A percentile compares a stretch with the other conserved stretches of the same genome.
Evolutionary conservation across 371 early-diverging fungal species (phyloP).

Genomic region (Massospora cicadina): DNA sequence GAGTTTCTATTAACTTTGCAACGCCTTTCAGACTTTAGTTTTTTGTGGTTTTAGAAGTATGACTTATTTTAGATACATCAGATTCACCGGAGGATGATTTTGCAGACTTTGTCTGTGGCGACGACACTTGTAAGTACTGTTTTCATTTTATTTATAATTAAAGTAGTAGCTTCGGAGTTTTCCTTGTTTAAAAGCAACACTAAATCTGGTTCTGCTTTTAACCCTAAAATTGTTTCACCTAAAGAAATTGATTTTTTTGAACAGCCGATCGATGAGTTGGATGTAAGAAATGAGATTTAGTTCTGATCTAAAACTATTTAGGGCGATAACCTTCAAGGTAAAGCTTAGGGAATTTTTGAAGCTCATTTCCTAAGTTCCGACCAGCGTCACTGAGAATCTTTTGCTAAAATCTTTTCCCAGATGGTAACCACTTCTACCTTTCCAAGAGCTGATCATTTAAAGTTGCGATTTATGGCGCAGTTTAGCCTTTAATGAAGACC

Average conservation of each 20-base stretch:
- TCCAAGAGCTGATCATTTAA: background rate
- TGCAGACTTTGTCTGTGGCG: background rate
- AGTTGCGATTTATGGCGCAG: constrained; percentile 9
- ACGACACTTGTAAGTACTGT: background rate
- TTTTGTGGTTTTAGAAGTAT: too few relatives aligned
- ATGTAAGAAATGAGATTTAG: background rate
- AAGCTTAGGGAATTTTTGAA: background rate
- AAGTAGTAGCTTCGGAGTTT: background rate
- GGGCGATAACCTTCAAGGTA: background rate
- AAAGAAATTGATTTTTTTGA: background rate
- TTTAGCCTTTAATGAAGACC: constrained; percentile 2
- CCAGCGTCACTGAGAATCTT: background rate
- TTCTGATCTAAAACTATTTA: background rate
- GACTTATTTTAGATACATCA: too few relatives aligned
- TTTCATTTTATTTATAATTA: background rate
- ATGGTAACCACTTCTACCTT: background rate
- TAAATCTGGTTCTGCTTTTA: background rate
- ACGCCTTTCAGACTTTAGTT: too few relatives aligned
- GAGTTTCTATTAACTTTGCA: too few relatives aligned
- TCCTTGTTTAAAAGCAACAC: background rate
- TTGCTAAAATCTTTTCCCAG: background rate
- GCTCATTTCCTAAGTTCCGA: background rate
- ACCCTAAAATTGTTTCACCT: background rate
- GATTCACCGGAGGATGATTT: background rate
- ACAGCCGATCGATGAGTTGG: background rate